Base-by-base conservation (phyloP, 176 grass and related monocot species). In the Typha latifolia region DNA sequence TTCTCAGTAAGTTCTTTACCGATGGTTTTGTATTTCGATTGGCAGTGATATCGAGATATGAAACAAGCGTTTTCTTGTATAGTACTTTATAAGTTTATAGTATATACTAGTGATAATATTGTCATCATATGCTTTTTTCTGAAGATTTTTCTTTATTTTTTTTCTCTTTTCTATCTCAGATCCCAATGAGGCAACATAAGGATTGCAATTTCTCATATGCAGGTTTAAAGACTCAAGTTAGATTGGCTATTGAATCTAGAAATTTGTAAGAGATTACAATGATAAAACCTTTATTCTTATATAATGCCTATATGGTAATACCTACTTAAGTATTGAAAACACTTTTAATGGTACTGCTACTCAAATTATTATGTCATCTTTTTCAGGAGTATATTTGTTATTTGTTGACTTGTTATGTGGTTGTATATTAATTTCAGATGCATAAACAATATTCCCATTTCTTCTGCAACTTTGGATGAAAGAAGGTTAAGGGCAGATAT, bases 161-260 rank as follows among this genome's bases (percentile, higher is more conserved):
- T 24, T 69, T 23, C 62, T 21, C 67, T 76, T 1, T 67, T 24
- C 57, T 73, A 55, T 63, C 77, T 31, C 55, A 97, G 93, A 82
- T 97, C 82, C 85, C 93, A 20, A 97, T 97, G 93, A 67, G 83
- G 66, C 93, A 92, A 66, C 85, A 97, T 61, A 97, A 97, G 80
- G 88, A 97, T 80, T 97, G 93, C 78, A 97, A 97, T 79, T 97
- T 97, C 65, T 97, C 93, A 52, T 97, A 97, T 90, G 93, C 93
- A 74, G 93, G 93, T 62, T 75, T 97, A 66, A 92, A 97, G 85
- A 92, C 93, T 77, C 93, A 97, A 97, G 85, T 97, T 73, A 83
- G 88, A 82, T 49, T 92, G 63, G 88, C 88, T 57, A 97, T 92
- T 79, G 85, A 92, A 86, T 79, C 81, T 49, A 86, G 65, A 75